A percentile compares a stretch with the other conserved stretches of the same genome.
phyloP scores from a whole-genome alignment of 2,329 filamentous ascomycete genomes.

The Beauveria sp. region DNA sequence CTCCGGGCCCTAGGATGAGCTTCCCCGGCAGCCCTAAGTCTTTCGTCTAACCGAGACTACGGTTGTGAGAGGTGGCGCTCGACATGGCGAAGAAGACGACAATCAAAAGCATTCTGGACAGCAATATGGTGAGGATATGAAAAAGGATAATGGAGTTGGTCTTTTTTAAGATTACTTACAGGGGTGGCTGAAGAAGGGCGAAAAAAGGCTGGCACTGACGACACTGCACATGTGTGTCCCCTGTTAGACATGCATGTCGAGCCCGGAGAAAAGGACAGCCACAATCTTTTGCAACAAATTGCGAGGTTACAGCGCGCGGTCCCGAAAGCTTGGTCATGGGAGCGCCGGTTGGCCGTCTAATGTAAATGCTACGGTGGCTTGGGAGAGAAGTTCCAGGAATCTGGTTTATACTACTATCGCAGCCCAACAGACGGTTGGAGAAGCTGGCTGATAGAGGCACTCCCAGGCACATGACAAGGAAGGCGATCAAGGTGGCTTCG shows the following conservation, averaged over 20 bases:
- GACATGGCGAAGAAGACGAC: too few relatives aligned
- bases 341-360: not conserved
- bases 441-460: too few relatives aligned
- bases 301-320: not conserved
- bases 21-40: not conserved
- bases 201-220: not conserved
- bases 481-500: too few relatives aligned
- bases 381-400: not conserved
- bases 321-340: constrained; percentile 2
- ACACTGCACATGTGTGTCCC: not conserved
- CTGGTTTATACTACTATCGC: not conserved
- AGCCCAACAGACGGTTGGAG: not conserved
- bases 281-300: not conserved
- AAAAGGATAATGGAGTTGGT: too few relatives aligned
- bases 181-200: not conserved
- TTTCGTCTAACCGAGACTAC: not conserved
- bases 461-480: not conserved
- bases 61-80: too few relatives aligned
- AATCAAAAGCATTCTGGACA: too few relatives aligned
- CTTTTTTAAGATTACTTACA: not conserved
- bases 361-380: not conserved
- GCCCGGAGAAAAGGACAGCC: not conserved
- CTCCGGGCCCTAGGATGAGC: not conserved
- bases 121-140: too few relatives aligned
- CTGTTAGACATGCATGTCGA: not conserved